phyloP scores from a whole-genome alignment of 306 rosid species.

The Heteromeles arbutifolia region DNA sequence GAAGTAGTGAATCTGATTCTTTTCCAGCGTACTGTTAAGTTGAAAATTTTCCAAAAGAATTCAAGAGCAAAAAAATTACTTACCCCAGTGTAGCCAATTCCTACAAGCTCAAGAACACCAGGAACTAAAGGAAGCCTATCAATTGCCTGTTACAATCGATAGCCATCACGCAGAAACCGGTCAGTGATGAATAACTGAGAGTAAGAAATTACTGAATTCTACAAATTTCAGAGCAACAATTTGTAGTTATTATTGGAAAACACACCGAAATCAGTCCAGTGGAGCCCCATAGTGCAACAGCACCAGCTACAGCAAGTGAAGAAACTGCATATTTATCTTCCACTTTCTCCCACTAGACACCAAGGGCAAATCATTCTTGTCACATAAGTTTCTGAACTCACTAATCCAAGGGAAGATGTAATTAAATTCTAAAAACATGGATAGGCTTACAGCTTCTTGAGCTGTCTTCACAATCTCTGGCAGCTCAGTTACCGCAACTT shows the following conservation, averaged over 20 bases:
- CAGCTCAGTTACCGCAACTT: conserved; percentile 50
- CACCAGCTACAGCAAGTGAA: conserved; percentile 56
- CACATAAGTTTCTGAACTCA: neutral
- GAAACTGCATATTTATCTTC: conserved; percentile 90
- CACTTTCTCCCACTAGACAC: conserved; percentile 76
- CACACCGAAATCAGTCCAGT: conserved; percentile 68
- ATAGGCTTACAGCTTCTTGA: conserved; percentile 57
- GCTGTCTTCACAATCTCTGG: conserved; percentile 62
- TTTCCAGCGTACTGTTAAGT: neutral
- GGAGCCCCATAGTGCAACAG: conserved; percentile 59
- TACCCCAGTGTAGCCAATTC: conserved; percentile 91
- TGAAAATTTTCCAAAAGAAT: neutral
- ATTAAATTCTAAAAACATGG: neutral
- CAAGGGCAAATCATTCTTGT: neutral
- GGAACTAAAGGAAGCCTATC: conserved; percentile 92
- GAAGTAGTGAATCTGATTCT: neutral
- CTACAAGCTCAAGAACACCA: conserved; percentile 75
- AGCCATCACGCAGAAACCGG: neutral
- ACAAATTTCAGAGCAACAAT: neutral
- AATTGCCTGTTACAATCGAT: conserved; percentile 54
- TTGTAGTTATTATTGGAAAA: neutral
- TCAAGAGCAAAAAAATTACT: conserved; percentile 18
- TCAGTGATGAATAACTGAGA: neutral
- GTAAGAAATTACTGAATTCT: neutral
- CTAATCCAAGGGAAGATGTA: neutral